Evolutionary conservation across 495 filamentous ascomycete genomes (phyloP), one percentile per base, ranked within the genome.

Genomic region (Poronia punctata): DNA sequence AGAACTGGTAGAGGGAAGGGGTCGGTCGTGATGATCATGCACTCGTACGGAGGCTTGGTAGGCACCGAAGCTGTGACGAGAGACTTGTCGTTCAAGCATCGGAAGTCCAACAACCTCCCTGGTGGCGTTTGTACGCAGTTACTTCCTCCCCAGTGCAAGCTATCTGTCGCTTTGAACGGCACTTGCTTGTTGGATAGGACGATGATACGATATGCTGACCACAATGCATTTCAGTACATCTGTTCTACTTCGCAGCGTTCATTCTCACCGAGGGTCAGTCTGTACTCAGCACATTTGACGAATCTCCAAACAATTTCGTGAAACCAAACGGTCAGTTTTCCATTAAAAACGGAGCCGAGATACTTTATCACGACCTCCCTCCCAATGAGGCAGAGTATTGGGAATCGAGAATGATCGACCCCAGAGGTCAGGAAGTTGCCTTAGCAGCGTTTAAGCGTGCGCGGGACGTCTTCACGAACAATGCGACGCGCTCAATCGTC

Each of bases 31-130:
- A 34, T 74, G 8, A 62, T 73, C 1, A 54, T 61, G 38, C 71
- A 75, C 45, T 67, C 61, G 5, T 72, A 66, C 41, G 65, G 63
- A n/a, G 68, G 68, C 1, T 40, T 70, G 11, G 62, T 66, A 7
- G 66, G 64, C n/a, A 50, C 57, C 5, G 61, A 64, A 19, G 71
- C 68, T n/a, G 44, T 66, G 3, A 30, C 38, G 16, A 50, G 65
- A 38, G 65, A 62, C 8, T 49, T 73, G 4, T 59, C 50, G 23
- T 63, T 62, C 15, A 29, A 26, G 4, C 45, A 62, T 24, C 56
- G 68, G 31, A 16, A 30, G 11, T 17, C 45, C 19, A 42, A 50
- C 12, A 64, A 63, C 1, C 38, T 54, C 5, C 36, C 35, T 16
- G 70, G 67, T 8, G 68, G 67, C 16, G 64, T 76, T 7, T 46